A percentile compares a stretch with the other conserved stretches of the same genome.
These are phyloP conservation scores for Firmiana major DNA, from an alignment of 345 rosid species.

Conservation along the genomic window DNA sequence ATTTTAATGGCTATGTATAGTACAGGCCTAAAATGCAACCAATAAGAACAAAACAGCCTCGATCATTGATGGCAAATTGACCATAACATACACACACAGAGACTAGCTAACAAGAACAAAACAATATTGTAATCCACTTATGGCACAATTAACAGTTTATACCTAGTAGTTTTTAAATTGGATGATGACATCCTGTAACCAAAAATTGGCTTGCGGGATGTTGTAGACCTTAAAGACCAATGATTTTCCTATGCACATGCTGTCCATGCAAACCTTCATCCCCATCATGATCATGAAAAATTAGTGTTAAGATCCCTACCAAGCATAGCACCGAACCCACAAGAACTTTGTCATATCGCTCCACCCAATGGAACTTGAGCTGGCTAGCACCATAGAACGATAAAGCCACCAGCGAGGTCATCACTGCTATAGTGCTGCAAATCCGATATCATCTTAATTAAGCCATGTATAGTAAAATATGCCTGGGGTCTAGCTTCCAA, in stretches of 20 bases:
- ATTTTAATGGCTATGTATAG: background rate
- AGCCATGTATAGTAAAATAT: background rate
- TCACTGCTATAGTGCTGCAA: slow-evolving; percentile 84
- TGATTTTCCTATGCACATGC: slow-evolving; percentile 66
- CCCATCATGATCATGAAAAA: slow-evolving; percentile 78
- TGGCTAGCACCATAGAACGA: slow-evolving; percentile 98
- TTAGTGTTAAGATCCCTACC: slow-evolving; percentile 85
- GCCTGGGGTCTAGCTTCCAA: background rate
- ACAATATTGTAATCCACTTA: background rate
- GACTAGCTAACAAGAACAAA: background rate
- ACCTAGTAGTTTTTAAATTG: background rate
- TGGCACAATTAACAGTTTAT: background rate
- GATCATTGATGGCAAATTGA: background rate
- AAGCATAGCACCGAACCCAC: slow-evolving; percentile 91
- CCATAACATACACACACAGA: background rate
- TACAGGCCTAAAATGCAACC: background rate
- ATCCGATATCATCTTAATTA: slow-evolving; percentile 20
- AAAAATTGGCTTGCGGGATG: background rate
- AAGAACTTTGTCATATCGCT: slow-evolving; percentile 88
- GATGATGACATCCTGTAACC: background rate
- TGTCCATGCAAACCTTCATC: slow-evolving; percentile 28
- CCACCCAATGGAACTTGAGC: slow-evolving; percentile 97
- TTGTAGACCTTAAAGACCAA: slow-evolving; percentile 32
- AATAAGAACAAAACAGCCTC: background rate
- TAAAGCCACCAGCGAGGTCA: slow-evolving; percentile 94